These are phyloP conservation scores for Cyclotella cryptica DNA, from an alignment of 108 stramenopile genomes.

Conservation along the genomic window DNA sequence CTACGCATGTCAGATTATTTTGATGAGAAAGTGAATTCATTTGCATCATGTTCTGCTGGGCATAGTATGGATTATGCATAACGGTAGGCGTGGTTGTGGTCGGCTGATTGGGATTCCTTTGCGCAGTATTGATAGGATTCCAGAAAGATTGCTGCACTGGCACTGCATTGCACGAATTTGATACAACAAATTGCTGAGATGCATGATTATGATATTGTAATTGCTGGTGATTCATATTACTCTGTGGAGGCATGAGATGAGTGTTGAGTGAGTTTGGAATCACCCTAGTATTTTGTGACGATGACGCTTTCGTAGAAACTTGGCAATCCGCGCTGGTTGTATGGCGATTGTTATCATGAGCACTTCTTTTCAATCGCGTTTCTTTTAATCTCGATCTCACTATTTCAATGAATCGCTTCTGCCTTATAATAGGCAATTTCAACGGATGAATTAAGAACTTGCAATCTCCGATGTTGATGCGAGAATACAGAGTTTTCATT, in stretches of 20 bases:
- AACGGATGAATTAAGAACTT: not conserved
- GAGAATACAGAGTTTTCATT: not conserved
- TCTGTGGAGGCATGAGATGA: not conserved
- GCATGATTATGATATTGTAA: not conserved
- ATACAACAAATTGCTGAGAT: not conserved
- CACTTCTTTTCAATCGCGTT: not conserved
- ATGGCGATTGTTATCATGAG: not conserved
- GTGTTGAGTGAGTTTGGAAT: not conserved
- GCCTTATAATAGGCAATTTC: not conserved
- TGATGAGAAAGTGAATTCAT: not conserved
- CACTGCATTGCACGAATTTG: not conserved
- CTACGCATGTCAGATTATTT: not conserved
- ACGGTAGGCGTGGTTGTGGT: not conserved
- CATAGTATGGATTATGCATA: not conserved
- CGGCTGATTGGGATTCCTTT: not conserved
- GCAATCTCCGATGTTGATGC: conserved; percentile 3
- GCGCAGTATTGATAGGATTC: not conserved
- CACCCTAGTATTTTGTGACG: not conserved
- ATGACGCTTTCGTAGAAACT: not conserved
- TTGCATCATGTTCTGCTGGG: not conserved
- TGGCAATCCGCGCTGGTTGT: not conserved
- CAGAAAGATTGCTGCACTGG: not conserved
- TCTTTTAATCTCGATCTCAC: not conserved
- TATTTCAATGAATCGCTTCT: not conserved
- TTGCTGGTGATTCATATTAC: not conserved